Evolutionary conservation across 108 stramenopile genomes (phyloP), one percentile per base, ranked within the genome.

Genomic region (Pseudonitzschia multiseries): DNA sequence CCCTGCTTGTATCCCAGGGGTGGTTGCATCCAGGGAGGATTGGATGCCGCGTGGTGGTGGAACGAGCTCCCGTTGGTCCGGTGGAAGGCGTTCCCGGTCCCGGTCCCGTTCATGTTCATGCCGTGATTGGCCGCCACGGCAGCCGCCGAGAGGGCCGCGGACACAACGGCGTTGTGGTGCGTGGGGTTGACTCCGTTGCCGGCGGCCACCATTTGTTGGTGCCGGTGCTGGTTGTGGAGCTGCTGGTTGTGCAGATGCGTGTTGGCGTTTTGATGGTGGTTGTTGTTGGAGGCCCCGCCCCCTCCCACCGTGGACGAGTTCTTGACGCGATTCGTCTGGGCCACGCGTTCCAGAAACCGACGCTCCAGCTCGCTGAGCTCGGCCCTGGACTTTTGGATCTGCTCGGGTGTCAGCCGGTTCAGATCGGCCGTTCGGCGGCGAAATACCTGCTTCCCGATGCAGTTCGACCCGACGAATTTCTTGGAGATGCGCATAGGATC

Each of bases 401-500:
- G 91, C 26, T 92, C 96, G 18, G 87, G 74, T 36, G 95, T 88
- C 57, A 99, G 71, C 21, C 92, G 87, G 62, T 96, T 93, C 60
- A 96, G 78, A 57, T 97, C 96, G 20, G 87, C 90, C 54, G 92
- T 89, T 13, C 94, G 70, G 44, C 97, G 70, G 14, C 96, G 87
- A 68, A 96, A 98, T 13, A 98, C 94, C 81, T 96, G 96, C 64
- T 98, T 98, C 53, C 98, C 96, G 70, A 98, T 97, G 72, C 97
- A 97, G 54, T 98, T 97, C 57, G 78, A 77, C 15, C 98, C 98
- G 31, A 97, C 96, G 75, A 97, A 99, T 77, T 99, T 99, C 74
- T 99, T 99, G 13, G 98, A 97, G 42, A 99, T 99, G 20, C 99
- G 83, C 99, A 99, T 99, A 26, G 99, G 98, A 72, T 97, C 97